phyloP scores from a whole-genome alignment of 345 rosid genomes.

The Murraya koenigii region DNA sequence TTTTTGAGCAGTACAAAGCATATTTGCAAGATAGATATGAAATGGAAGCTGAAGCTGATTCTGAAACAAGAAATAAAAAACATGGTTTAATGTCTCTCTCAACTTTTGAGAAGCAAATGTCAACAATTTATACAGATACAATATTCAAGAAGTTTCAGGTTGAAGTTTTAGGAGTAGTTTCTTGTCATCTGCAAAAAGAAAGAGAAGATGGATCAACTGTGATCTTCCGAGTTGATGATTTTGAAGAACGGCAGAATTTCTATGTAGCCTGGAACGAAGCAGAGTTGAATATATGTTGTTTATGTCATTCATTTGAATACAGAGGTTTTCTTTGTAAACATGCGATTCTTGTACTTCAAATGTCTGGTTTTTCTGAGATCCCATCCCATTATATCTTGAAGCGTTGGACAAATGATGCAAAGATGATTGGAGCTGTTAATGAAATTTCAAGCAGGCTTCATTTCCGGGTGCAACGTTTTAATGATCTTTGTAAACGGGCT shows the following conservation, averaged over 20 bases:
- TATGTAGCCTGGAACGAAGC: conserved; percentile 32
- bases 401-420: conserved; percentile 46
- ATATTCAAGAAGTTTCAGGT: conserved; percentile 46
- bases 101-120: conserved; percentile 41
- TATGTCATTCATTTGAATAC: conserved; percentile 40
- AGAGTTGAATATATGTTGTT: conserved; percentile 31
- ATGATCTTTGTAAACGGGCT: conserved; percentile 39
- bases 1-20: conserved; percentile 29
- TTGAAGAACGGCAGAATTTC: conserved; percentile 30
- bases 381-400: conserved; percentile 35
- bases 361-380: conserved; percentile 31
- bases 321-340: conserved; percentile 48
- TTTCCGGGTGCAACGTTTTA: conserved; percentile 34
- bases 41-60: conserved; percentile 33
- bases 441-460: conserved; percentile 20
- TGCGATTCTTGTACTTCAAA: conserved; percentile 42
- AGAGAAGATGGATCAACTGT: conserved; percentile 25
- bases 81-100: conserved; percentile 32
- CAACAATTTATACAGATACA: conserved; percentile 29
- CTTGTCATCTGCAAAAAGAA: conserved; percentile 35
- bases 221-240: conserved; percentile 34
- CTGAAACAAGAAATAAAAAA: conserved; percentile 22
- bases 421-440: conserved; percentile 15
- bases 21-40: conserved; percentile 30
- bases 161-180: conserved; percentile 39